Conservation (phyloP, 176 grass and related monocot genomes). For the Guadua angustifolia region DNA sequence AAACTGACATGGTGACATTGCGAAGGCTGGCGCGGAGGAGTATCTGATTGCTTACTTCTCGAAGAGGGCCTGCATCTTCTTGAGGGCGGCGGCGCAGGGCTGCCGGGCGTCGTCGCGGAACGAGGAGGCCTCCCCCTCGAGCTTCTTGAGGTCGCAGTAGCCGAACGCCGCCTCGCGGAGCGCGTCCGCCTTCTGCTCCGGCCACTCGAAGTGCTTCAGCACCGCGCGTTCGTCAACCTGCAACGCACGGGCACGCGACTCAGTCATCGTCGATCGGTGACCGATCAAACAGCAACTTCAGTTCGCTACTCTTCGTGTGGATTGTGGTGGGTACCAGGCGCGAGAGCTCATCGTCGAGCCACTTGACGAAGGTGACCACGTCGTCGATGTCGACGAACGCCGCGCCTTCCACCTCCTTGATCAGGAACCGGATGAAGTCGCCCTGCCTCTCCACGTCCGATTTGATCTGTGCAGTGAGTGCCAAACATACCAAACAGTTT, state of each 20-base stretch:
- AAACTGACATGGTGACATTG: neutral
- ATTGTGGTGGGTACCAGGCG: constrained; percentile 51
- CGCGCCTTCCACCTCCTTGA: constrained; percentile 78
- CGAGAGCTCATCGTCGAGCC: constrained; percentile 95
- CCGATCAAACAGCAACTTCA: neutral
- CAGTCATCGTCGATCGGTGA: neutral
- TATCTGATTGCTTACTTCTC: constrained; percentile 66
- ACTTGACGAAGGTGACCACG: constrained; percentile 94
- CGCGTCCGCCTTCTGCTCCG: constrained; percentile 96
- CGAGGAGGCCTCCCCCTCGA: constrained; percentile 58
- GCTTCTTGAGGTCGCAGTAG: constrained; percentile 87
- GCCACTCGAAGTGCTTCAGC: constrained; percentile 98
- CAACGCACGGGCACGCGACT: neutral
- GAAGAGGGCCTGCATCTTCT: constrained; percentile 90
- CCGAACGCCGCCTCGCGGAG: constrained; percentile 97
- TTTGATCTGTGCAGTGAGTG: constrained; percentile 68
- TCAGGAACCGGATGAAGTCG: constrained; percentile 83
- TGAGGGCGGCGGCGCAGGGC: constrained; percentile 72
- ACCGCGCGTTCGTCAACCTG: constrained; percentile 98
- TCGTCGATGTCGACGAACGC: constrained; percentile 77
- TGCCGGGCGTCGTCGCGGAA: constrained; percentile 73
- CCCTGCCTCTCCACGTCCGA: constrained; percentile 91
- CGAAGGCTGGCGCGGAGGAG: neutral
- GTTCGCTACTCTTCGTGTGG: neutral
- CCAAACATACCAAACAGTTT: neutral